Conservation (phyloP, 176 grass and related monocot genomes). For the Musa schizocarpa region DNA sequence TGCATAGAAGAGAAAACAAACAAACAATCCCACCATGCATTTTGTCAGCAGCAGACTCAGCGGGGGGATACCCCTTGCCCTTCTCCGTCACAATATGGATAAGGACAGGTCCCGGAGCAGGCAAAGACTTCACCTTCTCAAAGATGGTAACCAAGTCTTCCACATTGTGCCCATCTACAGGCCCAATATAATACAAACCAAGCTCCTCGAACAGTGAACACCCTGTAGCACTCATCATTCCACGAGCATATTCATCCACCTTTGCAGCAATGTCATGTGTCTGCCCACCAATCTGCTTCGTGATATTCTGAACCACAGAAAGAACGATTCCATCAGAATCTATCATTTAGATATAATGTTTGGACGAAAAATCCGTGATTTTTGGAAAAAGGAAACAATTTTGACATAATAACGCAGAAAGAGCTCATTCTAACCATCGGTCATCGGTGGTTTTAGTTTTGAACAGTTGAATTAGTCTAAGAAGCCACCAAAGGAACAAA, state of each 20-base stretch:
- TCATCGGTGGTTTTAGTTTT: too few relatives aligned
- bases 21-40: slow-evolving; percentile 60
- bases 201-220: slow-evolving; percentile 91
- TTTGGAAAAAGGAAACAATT: too few relatives aligned
- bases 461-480: too few relatives aligned
- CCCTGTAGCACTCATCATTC: slow-evolving; percentile 52
- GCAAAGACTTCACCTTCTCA: slow-evolving; percentile 73
- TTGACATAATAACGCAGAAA: too few relatives aligned
- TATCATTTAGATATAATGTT: too few relatives aligned
- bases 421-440: too few relatives aligned
- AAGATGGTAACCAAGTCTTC: slow-evolving; percentile 76
- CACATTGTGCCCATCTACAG: slow-evolving; percentile 76
- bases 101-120: slow-evolving; percentile 70
- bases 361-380: too few relatives aligned
- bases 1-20: neutral
- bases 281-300: slow-evolving; percentile 71
- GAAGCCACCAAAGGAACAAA: too few relatives aligned
- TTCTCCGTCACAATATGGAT: slow-evolving; percentile 90
- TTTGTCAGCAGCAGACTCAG: slow-evolving; percentile 67
- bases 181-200: slow-evolving; percentile 91
- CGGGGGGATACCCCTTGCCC: slow-evolving; percentile 81
- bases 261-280: slow-evolving; percentile 70
- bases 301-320: slow-evolving; percentile 24
- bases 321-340: too few relatives aligned
- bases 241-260: slow-evolving; percentile 77